Evolutionary conservation across 805 yeast genomes (phyloP).

Genomic region (Debaryomyces hansenii): DNA sequence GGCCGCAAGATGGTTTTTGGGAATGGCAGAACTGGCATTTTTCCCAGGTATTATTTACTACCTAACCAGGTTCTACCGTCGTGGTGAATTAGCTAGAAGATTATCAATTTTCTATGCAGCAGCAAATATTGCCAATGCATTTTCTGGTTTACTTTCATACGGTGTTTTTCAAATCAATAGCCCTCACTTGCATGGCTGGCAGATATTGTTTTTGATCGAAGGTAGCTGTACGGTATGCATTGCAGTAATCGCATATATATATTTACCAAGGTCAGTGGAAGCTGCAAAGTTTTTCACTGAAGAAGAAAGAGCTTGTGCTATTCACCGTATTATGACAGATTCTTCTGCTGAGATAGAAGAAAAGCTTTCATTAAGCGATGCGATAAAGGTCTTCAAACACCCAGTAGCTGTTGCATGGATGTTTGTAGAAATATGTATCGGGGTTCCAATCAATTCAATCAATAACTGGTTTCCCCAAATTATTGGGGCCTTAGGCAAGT

Average conservation of each 20-base stretch:
- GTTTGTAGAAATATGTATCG: conserved; percentile 44
- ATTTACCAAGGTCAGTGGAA: conserved; percentile 38
- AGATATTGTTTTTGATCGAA: conserved; percentile 46
- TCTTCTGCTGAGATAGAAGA: conserved; percentile 41
- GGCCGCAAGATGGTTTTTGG: conserved; percentile 39
- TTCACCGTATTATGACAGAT: conserved; percentile 42
- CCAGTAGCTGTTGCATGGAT: conserved; percentile 48
- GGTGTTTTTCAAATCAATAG: conserved; percentile 40
- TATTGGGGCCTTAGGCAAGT: conserved; percentile 35
- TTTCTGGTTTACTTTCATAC: conserved; percentile 35
- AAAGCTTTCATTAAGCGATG: conserved; percentile 37
- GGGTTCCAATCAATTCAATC: conserved; percentile 50
- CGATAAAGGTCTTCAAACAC: conserved; percentile 43
- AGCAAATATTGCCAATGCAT: conserved; percentile 34
- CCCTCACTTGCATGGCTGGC: conserved; percentile 45
- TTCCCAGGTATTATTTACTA: conserved; percentile 41
- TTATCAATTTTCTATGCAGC: conserved; percentile 39
- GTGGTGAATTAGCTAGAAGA: conserved; percentile 36
- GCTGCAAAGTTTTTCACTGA: conserved; percentile 36
- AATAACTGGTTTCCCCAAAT: conserved; percentile 53
- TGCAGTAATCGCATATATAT: conserved; percentile 29
- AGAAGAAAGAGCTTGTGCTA: conserved; percentile 40
- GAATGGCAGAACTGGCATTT: conserved; percentile 36
- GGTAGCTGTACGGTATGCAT: conserved; percentile 40
- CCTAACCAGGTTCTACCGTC: conserved; percentile 36